Evolutionary conservation across 306 rosid genomes (phyloP), one percentile per base, ranked within the genome.

Genomic region (Arachis stenosperma): DNA sequence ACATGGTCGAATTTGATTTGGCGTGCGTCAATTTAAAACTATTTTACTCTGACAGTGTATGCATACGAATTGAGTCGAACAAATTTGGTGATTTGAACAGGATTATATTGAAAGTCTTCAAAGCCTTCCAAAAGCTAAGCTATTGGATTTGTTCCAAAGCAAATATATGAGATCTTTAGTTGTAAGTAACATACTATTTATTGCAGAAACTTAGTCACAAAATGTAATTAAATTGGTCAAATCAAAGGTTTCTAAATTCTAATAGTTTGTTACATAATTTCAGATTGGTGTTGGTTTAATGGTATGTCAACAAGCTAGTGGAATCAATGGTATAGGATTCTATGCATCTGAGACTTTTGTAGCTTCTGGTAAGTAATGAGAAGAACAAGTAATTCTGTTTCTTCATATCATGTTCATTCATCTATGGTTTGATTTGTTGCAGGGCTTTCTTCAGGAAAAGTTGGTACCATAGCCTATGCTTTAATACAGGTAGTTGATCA

Each of bases 211-310:
- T 73, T 13, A 47, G 22, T 75, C 14, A 68, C 9, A 55, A 1
- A 11, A 5, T 46, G 17, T 10, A 17, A 27, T 33, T 55, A 50
- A 55, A 8, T 39, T 79, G 27, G 27, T 22, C 27, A 22, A 40
- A 53, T 54, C 65, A 60, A 73, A 63, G 66, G 41, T 30, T 9
- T 37, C 48, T 73, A 46, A 48, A 22, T 9, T 37, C 48, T 73
- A 46, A 48, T 29, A 14, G 37, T 62, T 74, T 72, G 61, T 65
- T 46, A 69, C 59, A 60, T 4, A 66, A 62, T 75, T 46, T 59
- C 82, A 93, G 97, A 90, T 88, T 61, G 97, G 97, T 63, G 91
- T 91, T 59, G 98, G 98, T 17, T 75, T 93, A 61, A 91, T 91
- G 97, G 86, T 75, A 27, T 82, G 90, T 10, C 97, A 91, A 83